Base-by-base conservation (phyloP, 345 rosid genomes). In the Lepidium sativum region DNA sequence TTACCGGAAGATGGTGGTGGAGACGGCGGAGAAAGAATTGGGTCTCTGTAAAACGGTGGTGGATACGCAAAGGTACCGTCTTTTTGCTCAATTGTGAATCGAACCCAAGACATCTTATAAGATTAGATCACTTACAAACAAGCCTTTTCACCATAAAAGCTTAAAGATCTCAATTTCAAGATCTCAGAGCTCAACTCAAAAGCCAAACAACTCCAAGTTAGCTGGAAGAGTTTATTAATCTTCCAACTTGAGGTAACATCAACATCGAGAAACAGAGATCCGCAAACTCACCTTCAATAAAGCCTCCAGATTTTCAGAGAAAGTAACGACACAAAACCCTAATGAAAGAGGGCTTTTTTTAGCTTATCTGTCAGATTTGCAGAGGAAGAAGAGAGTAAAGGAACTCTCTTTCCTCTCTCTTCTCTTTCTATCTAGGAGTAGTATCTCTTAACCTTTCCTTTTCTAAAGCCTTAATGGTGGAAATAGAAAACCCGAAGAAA, bases 31-130 rank as follows among this genome's bases (percentile, higher is more conserved):
- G 82, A 27, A 14, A 76, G 70, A 63, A 75, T 39, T 17, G 90
- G 63, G 47, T 75, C 84, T 73, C 56, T 77, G 20, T 65, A 81
- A 45, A 71, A 79, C 77, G 80, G 85, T 58, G 88, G 85, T 52
- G 88, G 83, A 57, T 80, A 78, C 6, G 78, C 57, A 66, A 79
- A 75, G 77, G 32, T 60, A 13, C 81, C 91, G 70, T 83, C 85
- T 63, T 78, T 83, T 72, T 71, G 80, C 63, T 71, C 71, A 77
- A 84, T 69, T 79, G 78, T 77, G 38, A 75, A 68, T 45, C 74
- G 66, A 79, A 78, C 71, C 92, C 84, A 72, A 65, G 81, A 70
- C 74, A 77, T 83, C 76, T 80, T 81, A 71, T 61, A 54, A 71
- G 56, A 75, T 48, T 60, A 45, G 31, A n/a, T 34, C n/a, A 14